Evolutionary conservation across 805 yeast species (phyloP).

Genomic region (Candida silvicultrix): DNA sequence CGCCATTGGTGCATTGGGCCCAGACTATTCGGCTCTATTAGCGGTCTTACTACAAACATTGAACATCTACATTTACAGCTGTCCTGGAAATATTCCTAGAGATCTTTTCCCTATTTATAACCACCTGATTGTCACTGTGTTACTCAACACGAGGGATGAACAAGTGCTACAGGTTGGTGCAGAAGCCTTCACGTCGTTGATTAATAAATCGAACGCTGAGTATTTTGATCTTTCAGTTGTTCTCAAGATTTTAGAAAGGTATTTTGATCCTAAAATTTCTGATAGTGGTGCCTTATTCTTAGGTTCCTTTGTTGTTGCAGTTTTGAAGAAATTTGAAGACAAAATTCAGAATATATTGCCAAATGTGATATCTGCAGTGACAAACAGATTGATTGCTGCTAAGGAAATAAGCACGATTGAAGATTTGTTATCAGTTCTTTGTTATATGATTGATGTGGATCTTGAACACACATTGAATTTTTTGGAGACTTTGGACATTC

Average conservation of each 20-base stretch:
- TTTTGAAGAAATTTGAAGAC: slow-evolving; percentile 45
- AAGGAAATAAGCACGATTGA: slow-evolving; percentile 70
- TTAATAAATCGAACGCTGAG: slow-evolving; percentile 31
- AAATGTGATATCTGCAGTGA: slow-evolving; percentile 69
- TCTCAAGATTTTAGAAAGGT: slow-evolving; percentile 59
- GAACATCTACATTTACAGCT: slow-evolving; percentile 40
- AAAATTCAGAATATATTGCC: slow-evolving; percentile 29
- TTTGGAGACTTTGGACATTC: slow-evolving; percentile 38
- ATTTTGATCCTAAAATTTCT: slow-evolving; percentile 62
- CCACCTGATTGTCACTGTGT: slow-evolving; percentile 29
- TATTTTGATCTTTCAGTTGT: slow-evolving; percentile 27
- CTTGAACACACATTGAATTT: slow-evolving; percentile 60
- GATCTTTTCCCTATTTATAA: slow-evolving; percentile 37
- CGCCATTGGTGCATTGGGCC: neutral
- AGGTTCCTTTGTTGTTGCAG: slow-evolving; percentile 55
- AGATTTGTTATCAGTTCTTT: slow-evolving; percentile 69
- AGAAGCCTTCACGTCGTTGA: slow-evolving; percentile 59
- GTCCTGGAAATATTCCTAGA: slow-evolving; percentile 33
- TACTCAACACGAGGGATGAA: slow-evolving; percentile 53
- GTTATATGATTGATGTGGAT: slow-evolving; percentile 58
- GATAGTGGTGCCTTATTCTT: slow-evolving; percentile 81
- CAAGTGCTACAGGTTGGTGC: slow-evolving; percentile 74
- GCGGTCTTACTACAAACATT: slow-evolving; percentile 52
- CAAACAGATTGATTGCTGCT: slow-evolving; percentile 58
- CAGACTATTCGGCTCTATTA: slow-evolving; percentile 54